These are phyloP conservation scores for Dryadomyces quercus-mongolicae DNA, from an alignment of 2,329 filamentous ascomycete genomes.

Conservation along the genomic window DNA sequence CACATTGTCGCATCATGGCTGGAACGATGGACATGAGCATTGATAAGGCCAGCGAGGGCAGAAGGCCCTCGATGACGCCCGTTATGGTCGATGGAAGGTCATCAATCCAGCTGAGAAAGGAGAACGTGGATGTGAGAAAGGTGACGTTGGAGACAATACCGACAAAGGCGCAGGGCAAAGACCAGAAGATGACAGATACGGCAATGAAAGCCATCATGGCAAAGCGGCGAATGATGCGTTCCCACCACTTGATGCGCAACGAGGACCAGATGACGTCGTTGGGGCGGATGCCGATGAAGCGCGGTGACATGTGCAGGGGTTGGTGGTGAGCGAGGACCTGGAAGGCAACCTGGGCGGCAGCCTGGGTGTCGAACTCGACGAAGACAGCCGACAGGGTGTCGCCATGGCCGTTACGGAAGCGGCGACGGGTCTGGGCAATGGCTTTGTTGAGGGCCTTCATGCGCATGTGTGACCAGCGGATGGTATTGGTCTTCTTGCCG, in stretches of 20 bases:
- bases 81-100: conserved; percentile 56
- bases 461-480: conserved; percentile 66
- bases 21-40: conserved; percentile 77
- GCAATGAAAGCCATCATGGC: conserved; percentile 53
- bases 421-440: conserved; percentile 34
- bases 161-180: conserved; percentile 62
- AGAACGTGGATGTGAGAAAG: conserved; percentile 49
- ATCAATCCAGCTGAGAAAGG: conserved; percentile 63
- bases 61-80: conserved; percentile 69
- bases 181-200: conserved; percentile 76
- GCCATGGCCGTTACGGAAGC: conserved; percentile 52
- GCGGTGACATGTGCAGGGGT: conserved; percentile 71
- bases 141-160: conserved; percentile 77
- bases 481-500: conserved; percentile 77
- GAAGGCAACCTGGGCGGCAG: conserved; percentile 73
- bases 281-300: conserved; percentile 71
- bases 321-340: conserved; percentile 74
- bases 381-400: conserved; percentile 66
- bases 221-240: conserved; percentile 58
- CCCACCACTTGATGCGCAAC: conserved; percentile 57
- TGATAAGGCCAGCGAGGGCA: conserved; percentile 69
- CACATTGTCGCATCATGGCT: conserved; percentile 60
- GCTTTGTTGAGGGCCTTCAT: conserved; percentile 30
- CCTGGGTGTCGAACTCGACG: conserved; percentile 75
- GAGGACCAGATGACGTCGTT: conserved; percentile 80